Evolutionary conservation across 2,329 filamentous ascomycete genomes (phyloP).

Genomic region (Teratosphaeria zuluensis): DNA sequence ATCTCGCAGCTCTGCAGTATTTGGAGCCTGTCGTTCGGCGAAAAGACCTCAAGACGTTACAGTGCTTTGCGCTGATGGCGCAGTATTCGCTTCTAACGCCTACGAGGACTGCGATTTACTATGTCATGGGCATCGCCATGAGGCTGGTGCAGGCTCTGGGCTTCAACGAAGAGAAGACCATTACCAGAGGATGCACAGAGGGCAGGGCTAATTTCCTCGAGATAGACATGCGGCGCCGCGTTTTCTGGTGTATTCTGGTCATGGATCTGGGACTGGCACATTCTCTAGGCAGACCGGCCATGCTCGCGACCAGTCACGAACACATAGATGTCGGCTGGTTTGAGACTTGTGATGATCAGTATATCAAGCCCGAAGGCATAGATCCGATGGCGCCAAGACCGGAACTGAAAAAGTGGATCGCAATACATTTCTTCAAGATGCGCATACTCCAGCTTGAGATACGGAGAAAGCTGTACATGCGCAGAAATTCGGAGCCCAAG

Average conservation of each 20-base stretch:
- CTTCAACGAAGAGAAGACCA: conserved; percentile 79
- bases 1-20: conserved; percentile 75
- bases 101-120: conserved; percentile 85
- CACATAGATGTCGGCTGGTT: conserved; percentile 82
- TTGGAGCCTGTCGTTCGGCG: conserved; percentile 73
- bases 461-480: conserved; percentile 73
- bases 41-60: conserved; percentile 84
- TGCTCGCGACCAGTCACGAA: conserved; percentile 72
- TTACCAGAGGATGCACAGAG: conserved; percentile 53
- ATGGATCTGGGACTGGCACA: conserved; percentile 87
- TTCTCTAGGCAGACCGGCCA: conserved; percentile 76
- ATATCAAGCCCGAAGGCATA: conserved; percentile 71
- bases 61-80: conserved; percentile 78
- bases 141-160: conserved; percentile 84
- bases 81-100: conserved; percentile 90
- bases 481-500: conserved; percentile 65
- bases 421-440: conserved; percentile 93
- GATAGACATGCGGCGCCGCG: conserved; percentile 77
- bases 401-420: conserved; percentile 75
- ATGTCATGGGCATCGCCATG: conserved; percentile 79
- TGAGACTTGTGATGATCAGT: conserved; percentile 67
- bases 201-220: conserved; percentile 59
- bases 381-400: conserved; percentile 52
- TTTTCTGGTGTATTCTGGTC: conserved; percentile 79
- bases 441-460: conserved; percentile 80